Base-by-base conservation (phyloP, 768 basidiomycete species). In the Agrocybe pediades region DNA sequence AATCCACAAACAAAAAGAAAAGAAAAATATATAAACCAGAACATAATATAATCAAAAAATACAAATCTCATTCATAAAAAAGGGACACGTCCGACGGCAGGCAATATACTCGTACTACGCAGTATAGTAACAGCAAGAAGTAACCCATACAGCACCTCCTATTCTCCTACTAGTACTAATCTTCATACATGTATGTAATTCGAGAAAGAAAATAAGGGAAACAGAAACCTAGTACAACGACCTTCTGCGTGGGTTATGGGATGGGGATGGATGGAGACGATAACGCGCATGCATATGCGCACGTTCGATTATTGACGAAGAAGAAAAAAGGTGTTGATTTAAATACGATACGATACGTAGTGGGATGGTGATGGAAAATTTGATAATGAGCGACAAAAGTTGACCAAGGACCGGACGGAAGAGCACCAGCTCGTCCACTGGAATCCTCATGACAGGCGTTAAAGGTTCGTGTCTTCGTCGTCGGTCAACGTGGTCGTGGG, bases 401-500 rank as follows among this genome's bases (percentile, higher is more conserved):
- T 36, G 33, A 36, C 33, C 33, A 36, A 36, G n/a, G 24, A 17
- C 20, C 24, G 40, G 24, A 21, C 17, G 49, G 25, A 17, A 11
- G 26, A 30, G 27, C 46, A 47, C 46, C 46, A 26, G 27, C 46
- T 16, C 23, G 33, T 36, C 11, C 25, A n/a, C 30, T 17, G 23
- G 15, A n/a, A 20, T 48, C 47, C 3, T 23, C n/a, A 33, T 20
- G 15, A 19, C 19, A 6, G 41, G 21, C 39, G 49, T 50, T 33
- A 17, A 41, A 41, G 39, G 36, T 15, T 36, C 51, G 43, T 47
- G 44, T 41, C 41, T 27, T 33, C 33, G 36, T 39, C 45, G 52
- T 53, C 52, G 51, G 46, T 53, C 52, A 53, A 53, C 52, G 46
- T 33, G 21, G 52, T 53, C 52, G 53, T 54, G 45, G 42, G 29